These are phyloP conservation scores for Malassezia brasiliensis DNA, from an alignment of 1,284 basidiomycete genomes.

Conservation along the genomic window DNA sequence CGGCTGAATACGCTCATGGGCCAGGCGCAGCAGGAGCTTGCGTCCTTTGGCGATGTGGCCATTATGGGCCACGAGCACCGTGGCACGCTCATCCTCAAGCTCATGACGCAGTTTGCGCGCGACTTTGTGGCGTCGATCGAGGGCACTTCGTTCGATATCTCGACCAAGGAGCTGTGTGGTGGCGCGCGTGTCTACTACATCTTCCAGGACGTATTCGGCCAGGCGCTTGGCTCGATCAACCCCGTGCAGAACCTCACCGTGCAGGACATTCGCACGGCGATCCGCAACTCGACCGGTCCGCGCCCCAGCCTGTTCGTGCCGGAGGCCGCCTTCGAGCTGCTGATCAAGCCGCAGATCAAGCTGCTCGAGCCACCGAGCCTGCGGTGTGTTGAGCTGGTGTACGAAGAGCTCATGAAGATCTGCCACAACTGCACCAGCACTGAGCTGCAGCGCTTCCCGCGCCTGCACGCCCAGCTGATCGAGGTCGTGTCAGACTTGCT, in stretches of 20 bases:
- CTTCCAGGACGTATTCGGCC: slow-evolving; percentile 96
- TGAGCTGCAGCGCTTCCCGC: slow-evolving; percentile 92
- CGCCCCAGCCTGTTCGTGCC: slow-evolving; percentile 92
- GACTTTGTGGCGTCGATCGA: slow-evolving; percentile 97
- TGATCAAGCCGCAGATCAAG: slow-evolving; percentile 98
- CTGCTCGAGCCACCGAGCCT: slow-evolving; percentile 83
- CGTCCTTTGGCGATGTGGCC: slow-evolving; percentile 86
- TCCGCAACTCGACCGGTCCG: slow-evolving; percentile 94
- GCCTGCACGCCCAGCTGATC: slow-evolving; percentile 81
- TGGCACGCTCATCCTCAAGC: slow-evolving; percentile 54
- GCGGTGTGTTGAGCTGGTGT: slow-evolving; percentile 93
- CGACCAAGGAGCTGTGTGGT: slow-evolving; percentile 95
- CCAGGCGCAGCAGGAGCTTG: slow-evolving; percentile 95
- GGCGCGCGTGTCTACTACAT: slow-evolving; percentile 98
- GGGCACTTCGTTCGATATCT: slow-evolving; percentile 91
- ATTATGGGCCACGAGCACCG: slow-evolving; percentile 86
- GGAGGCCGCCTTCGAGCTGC: slow-evolving; percentile 89
- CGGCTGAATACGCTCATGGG: slow-evolving; percentile 96
- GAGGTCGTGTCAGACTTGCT: slow-evolving; percentile 95
- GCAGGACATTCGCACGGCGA: slow-evolving; percentile 93
- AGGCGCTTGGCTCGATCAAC: slow-evolving; percentile 80
- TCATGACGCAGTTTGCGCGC: slow-evolving; percentile 98
- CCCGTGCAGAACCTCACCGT: slow-evolving; percentile 81
- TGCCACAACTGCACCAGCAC: slow-evolving; percentile 93
- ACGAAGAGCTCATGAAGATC: slow-evolving; percentile 98